Evolutionary conservation across 1,284 basidiomycete species (phyloP), one percentile per base, ranked within the genome.

Genomic region (Neolentinus lepideus): DNA sequence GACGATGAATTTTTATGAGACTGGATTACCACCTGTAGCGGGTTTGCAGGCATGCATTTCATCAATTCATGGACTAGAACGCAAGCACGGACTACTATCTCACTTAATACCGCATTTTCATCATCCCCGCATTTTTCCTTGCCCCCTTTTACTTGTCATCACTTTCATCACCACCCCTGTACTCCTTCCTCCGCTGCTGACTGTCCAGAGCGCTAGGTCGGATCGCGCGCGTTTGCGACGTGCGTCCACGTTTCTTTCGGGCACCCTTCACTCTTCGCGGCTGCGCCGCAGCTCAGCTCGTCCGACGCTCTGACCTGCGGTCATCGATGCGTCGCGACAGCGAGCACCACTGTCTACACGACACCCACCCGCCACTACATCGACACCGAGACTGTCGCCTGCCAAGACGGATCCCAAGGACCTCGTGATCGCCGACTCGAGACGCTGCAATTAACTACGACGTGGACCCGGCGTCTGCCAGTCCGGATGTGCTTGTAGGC

Each of bases 11-110:
- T 66, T 62, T 66, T 73, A 78, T 66, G 67, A 65, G 70, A 76
- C 66, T 70, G 69, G 68, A 70, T 50, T 47, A 59, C 56, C 50
- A 67, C 77, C 78, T 80, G 77, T 78, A 43, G 38, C 72, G 69
- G 81, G 81, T 73, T 72, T 70, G 75, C 76, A 75, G 77, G 67
- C 75, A 64, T 61, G 74, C 67, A 78, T 76, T 72, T 71, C 74
- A 71, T 70, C 62, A 31, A n/a, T 68, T 67, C 63, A 73, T 63
- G 75, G 74, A 77, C 74, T 50, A 25, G 22, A 50, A 50, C 27
- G 25, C 47, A 26, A 25, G 27, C 47, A 50, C 47, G 47, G 47
- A 50, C 47, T 50, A 25, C 29, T 31, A 31, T 31, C 29, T 29
- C 47, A 24, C 47, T 26, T 50, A 50, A 25, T 55, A 25, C 56